A percentile compares a stretch with the other conserved stretches of the same genome.
phyloP scores from a whole-genome alignment of 179 eudicot species.

The Silene noctiflora region DNA sequence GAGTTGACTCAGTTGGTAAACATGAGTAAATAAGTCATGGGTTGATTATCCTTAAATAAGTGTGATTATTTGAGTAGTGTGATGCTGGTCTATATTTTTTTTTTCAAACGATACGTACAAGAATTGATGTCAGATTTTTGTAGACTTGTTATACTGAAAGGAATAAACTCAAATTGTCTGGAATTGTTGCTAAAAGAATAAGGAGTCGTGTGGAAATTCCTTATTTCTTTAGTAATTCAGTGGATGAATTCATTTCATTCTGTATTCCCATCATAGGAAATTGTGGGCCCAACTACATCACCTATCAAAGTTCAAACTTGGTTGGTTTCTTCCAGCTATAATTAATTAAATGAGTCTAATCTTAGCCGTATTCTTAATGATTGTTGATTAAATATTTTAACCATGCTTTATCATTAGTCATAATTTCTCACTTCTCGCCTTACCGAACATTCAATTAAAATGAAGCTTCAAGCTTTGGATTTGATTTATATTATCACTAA shows the following conservation, averaged over 20 bases:
- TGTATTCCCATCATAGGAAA: neutral
- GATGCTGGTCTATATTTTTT: too few species aligned
- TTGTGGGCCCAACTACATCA: neutral
- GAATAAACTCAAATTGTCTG: neutral
- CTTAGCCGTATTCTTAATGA: slow-evolving; percentile 11
- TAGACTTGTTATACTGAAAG: neutral
- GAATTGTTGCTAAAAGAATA: neutral
- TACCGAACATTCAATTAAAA: too few species aligned
- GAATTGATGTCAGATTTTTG: neutral
- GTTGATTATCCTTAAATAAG: too few species aligned
- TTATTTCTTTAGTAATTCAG: neutral
- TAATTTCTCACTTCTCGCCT: too few species aligned
- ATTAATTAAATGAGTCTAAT: neutral
- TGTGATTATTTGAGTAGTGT: too few species aligned
- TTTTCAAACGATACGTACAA: neutral
- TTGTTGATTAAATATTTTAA: slow-evolving; percentile 14
- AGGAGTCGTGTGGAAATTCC: slow-evolving; percentile 12
- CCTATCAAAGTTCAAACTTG: slow-evolving; percentile 17
- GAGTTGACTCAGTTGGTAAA: too few species aligned
- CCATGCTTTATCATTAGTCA: neutral
- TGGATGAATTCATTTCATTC: neutral
- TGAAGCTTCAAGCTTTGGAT: neutral
- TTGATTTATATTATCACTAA: neutral
- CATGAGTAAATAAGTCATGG: too few species aligned
- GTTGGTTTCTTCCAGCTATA: slow-evolving; percentile 12